Base-by-base conservation (phyloP, 371 early-diverging fungal genomes). In the Apophysomyces elegans region DNA sequence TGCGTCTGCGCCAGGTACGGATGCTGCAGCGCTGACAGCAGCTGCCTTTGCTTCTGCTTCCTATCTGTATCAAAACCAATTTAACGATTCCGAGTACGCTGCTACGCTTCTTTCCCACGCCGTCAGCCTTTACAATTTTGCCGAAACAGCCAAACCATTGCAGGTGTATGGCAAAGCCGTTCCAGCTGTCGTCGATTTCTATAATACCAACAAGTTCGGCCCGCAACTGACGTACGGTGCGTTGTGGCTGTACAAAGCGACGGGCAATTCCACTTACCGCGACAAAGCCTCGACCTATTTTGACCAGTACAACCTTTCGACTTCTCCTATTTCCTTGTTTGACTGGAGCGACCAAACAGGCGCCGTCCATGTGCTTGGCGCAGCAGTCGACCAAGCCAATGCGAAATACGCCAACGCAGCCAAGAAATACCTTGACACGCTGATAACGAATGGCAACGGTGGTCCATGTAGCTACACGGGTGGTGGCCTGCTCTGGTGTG, bases 41-140 rank as follows among this genome's bases (percentile, higher is more conserved):
- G 88, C 90, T 0, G 86, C 90, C 2, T 78, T 88, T 39, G 88
- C 90, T n/a, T 77, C 88, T 4, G 78, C 86, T 37, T 79, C 88
- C 0, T 78, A 84, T 58, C 70, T 89, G 16, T 86, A 81, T 66
- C 76, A 76, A 43, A 78, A 81, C 58, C 69, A 76, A 38, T 70
- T 78, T 36, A 80, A 82, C 59, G 83, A 90, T 57, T 66, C 82
- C 13, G 62, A 66, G 14, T 90, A 90, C 57, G 78, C 79, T 3
- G 65, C 74, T 26, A 61, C 61, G 0, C 45, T 82, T 5, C 50
- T 69, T 8, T 32, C 47, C 1, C 60, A 82, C 37, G 77, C 80
- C 0, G 79, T 80, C 7, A 81, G 77, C 7, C 74, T 76, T 38
- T 86, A 63, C 61, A 43, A 69, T 7, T 83, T 83, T 71, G 70